phyloP scores from a whole-genome alignment of 208 protist species.

The Crithidia bombi region DNA sequence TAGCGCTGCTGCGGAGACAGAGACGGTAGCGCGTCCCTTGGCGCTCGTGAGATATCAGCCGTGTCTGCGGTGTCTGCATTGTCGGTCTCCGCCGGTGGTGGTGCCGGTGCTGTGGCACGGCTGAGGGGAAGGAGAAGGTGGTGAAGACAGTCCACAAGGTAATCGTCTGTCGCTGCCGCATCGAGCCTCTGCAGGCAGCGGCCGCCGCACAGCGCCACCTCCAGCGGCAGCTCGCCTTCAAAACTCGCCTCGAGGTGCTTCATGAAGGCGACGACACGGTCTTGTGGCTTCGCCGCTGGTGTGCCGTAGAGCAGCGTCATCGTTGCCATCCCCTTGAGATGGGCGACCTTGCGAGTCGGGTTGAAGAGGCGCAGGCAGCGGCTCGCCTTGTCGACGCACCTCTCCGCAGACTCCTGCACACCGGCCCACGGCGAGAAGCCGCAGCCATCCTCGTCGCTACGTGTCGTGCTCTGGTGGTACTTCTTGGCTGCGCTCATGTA shows the following conservation, averaged over 20 bases:
- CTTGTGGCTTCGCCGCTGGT: constrained; percentile 15
- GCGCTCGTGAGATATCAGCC: neutral
- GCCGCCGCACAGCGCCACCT: constrained; percentile 37
- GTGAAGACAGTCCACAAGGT: constrained; percentile 1
- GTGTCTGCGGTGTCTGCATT: neutral
- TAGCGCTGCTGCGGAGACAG: neutral
- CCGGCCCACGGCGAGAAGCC: constrained; percentile 51
- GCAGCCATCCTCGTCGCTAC: constrained; percentile 14
- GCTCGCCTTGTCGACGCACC: constrained; percentile 32
- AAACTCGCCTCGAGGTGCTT: constrained; percentile 29
- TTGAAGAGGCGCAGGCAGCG: constrained; percentile 79
- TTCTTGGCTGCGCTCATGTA: constrained; percentile 19
- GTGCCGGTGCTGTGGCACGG: neutral
- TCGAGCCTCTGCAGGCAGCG: constrained; percentile 35
- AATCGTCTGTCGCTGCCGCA: constrained; percentile 23
- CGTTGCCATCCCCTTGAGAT: constrained; percentile 48
- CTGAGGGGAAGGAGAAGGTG: no score
- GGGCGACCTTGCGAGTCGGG: constrained; percentile 27
- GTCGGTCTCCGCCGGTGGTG: neutral
- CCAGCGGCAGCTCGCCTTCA: constrained; percentile 35
- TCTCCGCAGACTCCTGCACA: constrained; percentile 30
- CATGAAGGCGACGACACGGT: constrained; percentile 51
- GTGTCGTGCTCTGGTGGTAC: neutral
- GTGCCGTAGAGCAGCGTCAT: constrained; percentile 59
- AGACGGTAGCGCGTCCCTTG: no score